Percentiles rank a stretch among this genome's conserved stretches.
Conservation (phyloP, 371 early-diverging fungal genomes). For the Rhizopus sp. region DNA sequence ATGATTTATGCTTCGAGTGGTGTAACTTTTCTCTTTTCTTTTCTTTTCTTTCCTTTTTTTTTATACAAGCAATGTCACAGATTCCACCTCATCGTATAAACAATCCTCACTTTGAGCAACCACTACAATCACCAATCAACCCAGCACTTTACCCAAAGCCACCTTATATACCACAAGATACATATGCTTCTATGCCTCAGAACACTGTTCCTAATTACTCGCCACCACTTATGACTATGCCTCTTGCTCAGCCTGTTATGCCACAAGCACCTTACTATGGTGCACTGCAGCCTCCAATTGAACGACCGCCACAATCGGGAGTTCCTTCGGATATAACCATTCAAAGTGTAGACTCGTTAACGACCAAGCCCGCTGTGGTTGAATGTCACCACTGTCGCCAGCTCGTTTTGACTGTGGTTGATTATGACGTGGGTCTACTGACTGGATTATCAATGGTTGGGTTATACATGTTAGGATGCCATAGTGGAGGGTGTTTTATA, state of each 20-base stretch:
- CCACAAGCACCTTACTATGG: constrained; percentile 3
- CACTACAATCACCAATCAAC: background rate
- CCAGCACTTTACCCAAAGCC: background rate
- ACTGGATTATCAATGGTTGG: constrained; percentile 21
- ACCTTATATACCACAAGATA: background rate
- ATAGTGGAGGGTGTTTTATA: constrained; percentile 13
- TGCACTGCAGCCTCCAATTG: background rate
- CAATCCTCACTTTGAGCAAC: background rate
- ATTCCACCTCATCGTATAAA: too few relatives aligned
- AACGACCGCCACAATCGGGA: background rate
- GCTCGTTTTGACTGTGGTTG: constrained; percentile 12
- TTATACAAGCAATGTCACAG: too few relatives aligned
- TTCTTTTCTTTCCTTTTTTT: too few relatives aligned
- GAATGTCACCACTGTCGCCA: constrained; percentile 24
- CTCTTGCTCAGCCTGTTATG: background rate
- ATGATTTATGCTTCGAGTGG: too few relatives aligned
- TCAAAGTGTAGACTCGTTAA: constrained; percentile 3
- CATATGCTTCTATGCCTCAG: background rate
- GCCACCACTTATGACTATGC: background rate
- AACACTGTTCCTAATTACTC: background rate
- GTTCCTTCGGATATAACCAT: background rate
- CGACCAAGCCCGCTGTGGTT: constrained; percentile 12
- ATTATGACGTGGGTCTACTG: constrained; percentile 18
- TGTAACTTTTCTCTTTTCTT: too few relatives aligned
- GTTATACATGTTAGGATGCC: constrained; percentile 16